These are phyloP conservation scores for Picochlorum sp. DNA, from an alignment of 139 green algal species.

Conservation along the genomic window DNA sequence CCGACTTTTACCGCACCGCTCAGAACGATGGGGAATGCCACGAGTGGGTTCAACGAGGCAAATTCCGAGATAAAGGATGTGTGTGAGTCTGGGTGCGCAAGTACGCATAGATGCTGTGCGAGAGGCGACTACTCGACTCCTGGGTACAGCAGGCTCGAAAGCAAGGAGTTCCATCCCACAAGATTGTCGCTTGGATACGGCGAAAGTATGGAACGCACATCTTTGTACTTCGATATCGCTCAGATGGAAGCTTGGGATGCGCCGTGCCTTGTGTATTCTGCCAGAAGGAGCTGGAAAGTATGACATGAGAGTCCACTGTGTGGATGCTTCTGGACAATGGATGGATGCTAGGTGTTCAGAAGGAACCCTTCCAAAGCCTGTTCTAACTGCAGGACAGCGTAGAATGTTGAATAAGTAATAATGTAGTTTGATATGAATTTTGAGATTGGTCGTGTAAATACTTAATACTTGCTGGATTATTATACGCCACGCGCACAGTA, in stretches of 20 bases:
- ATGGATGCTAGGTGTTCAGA: constrained; percentile 39
- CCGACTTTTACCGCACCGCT: background rate
- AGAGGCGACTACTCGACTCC: constrained; percentile 40
- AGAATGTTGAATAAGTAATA: constrained; percentile 17
- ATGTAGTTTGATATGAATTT: no score
- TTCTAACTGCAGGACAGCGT: constrained; percentile 39
- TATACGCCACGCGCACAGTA: no score
- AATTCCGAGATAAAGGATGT: constrained; percentile 6
- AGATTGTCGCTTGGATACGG: constrained; percentile 48
- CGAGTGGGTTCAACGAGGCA: constrained; percentile 14
- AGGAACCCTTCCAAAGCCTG: constrained; percentile 23
- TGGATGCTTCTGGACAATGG: constrained; percentile 18
- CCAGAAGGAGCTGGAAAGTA: constrained; percentile 37
- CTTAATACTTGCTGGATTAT: no score
- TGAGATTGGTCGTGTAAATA: no score
- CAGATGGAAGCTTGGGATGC: constrained; percentile 49
- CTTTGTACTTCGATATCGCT: constrained; percentile 37
- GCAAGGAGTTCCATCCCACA: constrained; percentile 38
- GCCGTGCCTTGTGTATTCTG: constrained; percentile 53
- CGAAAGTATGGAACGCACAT: constrained; percentile 50
- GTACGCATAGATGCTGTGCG: constrained; percentile 40
- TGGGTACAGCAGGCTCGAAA: constrained; percentile 31
- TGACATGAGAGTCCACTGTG: constrained; percentile 47
- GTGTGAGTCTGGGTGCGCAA: constrained; percentile 1
- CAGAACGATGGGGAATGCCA: constrained; percentile 13